These are phyloP conservation scores for Podaxis mareebaensis DNA, from an alignment of 768 basidiomycete genomes.

Conservation along the genomic window DNA sequence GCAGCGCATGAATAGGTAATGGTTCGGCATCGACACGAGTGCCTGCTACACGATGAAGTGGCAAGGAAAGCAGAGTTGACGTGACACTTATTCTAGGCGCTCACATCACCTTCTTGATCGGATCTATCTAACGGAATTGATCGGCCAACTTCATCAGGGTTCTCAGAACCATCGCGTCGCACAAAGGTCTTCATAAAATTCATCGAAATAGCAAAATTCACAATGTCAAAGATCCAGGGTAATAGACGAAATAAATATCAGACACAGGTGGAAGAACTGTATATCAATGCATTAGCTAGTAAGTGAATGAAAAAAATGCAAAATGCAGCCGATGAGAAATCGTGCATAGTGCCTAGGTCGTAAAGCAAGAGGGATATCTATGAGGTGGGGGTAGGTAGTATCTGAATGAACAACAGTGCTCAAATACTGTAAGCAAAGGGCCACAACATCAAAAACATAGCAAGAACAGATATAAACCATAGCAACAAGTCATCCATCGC, in stretches of 20 bases:
- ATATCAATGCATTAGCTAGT: not conserved
- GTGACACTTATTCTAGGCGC: no score
- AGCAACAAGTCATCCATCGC: not conserved
- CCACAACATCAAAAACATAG: not conserved
- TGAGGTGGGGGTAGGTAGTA: not conserved
- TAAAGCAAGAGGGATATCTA: not conserved
- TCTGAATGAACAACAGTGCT: not conserved
- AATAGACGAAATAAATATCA: not conserved
- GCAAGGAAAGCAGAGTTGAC: no score
- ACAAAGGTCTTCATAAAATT: not conserved
- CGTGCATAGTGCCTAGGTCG: not conserved
- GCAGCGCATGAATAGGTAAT: no score
- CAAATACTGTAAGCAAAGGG: not conserved
- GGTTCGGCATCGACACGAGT: no score
- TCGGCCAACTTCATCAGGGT: no score
- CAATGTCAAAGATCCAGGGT: not conserved
- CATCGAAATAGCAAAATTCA: not conserved
- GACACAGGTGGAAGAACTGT: not conserved
- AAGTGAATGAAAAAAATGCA: not conserved
- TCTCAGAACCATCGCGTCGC: not conserved
- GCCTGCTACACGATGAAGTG: no score
- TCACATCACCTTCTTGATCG: no score
- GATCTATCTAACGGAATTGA: no score
- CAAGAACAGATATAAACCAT: not conserved
- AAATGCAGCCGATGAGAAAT: not conserved